Percentiles rank a stretch among this genome's conserved stretches.
phyloP scores from a whole-genome alignment of 768 basidiomycete species.

The Punctularia strigosozonata region DNA sequence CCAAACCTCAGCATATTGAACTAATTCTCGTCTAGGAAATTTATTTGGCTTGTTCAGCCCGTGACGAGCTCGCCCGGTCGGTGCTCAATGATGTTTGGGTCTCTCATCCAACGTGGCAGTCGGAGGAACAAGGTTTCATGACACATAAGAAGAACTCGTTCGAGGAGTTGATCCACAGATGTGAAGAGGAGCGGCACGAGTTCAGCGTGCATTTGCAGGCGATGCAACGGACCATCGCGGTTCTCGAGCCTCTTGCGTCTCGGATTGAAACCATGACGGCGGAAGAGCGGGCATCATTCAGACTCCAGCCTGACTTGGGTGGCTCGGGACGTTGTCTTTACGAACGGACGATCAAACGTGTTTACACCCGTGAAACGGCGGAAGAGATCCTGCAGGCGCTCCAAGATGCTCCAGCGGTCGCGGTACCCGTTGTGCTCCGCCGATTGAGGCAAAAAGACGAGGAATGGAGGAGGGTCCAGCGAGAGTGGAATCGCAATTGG shows the following conservation, averaged over 20 bases:
- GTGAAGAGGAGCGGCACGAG: slow-evolving; percentile 97
- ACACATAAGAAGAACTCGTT: slow-evolving; percentile 95
- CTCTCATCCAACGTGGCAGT: slow-evolving; percentile 96
- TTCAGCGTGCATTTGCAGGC: slow-evolving; percentile 94
- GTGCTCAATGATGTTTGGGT: slow-evolving; percentile 98
- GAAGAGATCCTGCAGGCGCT: slow-evolving; percentile 72
- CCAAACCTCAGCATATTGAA: slow-evolving; percentile 1
- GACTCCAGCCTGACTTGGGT: slow-evolving; percentile 81
- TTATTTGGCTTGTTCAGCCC: slow-evolving; percentile 82
- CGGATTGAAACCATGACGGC: slow-evolving; percentile 83
- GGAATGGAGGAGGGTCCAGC: slow-evolving; percentile 89
- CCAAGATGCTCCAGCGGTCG: slow-evolving; percentile 83
- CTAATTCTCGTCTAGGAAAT: slow-evolving; percentile 49
- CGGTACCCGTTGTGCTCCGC: slow-evolving; percentile 83
- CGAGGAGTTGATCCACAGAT: slow-evolving; percentile 92
- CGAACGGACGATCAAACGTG: slow-evolving; percentile 85
- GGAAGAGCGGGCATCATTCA: slow-evolving; percentile 76
- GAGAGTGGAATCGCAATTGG: slow-evolving; percentile 97
- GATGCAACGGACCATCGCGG: slow-evolving; percentile 77
- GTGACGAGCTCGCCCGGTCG: slow-evolving; percentile 89
- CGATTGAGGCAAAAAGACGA: slow-evolving; percentile 91
- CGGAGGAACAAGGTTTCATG: slow-evolving; percentile 89
- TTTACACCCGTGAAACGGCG: slow-evolving; percentile 78
- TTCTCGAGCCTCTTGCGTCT: slow-evolving; percentile 77
- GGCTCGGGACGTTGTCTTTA: slow-evolving; percentile 81